Evolutionary conservation across 2,329 filamentous ascomycete genomes (phyloP).

Genomic region (Calonectria honghensis): DNA sequence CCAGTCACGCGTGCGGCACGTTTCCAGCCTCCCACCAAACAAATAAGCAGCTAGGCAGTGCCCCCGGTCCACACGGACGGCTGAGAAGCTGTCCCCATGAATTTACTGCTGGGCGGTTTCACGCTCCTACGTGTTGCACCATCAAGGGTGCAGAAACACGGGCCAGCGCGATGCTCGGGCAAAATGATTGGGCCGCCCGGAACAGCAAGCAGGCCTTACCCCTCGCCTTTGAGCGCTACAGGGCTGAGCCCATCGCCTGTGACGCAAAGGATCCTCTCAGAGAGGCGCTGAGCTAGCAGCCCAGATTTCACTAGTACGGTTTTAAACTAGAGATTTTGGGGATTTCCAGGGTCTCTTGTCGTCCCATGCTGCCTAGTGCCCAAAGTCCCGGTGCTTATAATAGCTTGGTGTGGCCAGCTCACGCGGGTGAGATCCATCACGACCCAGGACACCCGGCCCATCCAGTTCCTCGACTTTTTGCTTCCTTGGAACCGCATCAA

Average conservation of each 20-base stretch:
- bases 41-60: conserved; percentile 26
- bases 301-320: conserved; percentile 14
- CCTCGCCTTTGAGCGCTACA: conserved; percentile 14
- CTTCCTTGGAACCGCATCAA: neutral
- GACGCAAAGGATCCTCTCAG: conserved; percentile 10
- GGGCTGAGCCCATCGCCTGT: conserved; percentile 18
- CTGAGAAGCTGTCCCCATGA: conserved; percentile 12
- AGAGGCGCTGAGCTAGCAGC: conserved; percentile 12
- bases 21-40: conserved; percentile 5
- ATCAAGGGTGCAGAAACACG: conserved; percentile 4
- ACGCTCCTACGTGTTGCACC: conserved; percentile 2
- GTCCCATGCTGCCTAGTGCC: conserved; percentile 16
- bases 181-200: conserved; percentile 5
- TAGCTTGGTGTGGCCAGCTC: neutral
- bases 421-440: conserved; percentile 4
- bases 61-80: conserved; percentile 11
- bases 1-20: neutral
- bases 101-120: conserved; percentile 15
- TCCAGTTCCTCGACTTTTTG: neutral
- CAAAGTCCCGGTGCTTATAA: conserved; percentile 22
- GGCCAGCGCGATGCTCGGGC: conserved; percentile 3
- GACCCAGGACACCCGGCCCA: neutral
- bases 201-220: conserved; percentile 11
- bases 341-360: conserved; percentile 19
- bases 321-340: conserved; percentile 10